phyloP scores from a whole-genome alignment of 441 rosid species.

The Breynia disticha region DNA sequence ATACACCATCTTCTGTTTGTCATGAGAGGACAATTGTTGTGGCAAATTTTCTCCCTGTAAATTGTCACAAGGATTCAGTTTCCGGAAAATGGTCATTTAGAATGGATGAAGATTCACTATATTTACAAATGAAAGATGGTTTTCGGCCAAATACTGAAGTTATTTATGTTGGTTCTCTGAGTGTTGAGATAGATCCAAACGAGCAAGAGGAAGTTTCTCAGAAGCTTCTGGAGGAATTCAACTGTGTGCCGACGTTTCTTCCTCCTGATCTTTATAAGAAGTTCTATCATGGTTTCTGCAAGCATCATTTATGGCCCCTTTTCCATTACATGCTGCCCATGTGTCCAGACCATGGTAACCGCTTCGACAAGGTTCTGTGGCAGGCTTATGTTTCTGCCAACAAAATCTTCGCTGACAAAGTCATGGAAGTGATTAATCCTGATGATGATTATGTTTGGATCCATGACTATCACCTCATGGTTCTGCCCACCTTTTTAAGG shows the following conservation, averaged over 20 bases:
- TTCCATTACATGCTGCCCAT: conserved; percentile 83
- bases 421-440: conserved; percentile 64
- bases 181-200: conserved; percentile 36
- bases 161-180: conserved; percentile 61
- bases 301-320: conserved; percentile 75
- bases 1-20: conserved; percentile 14
- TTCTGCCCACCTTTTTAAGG: conserved; percentile 73
- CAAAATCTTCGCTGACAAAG: conserved; percentile 62
- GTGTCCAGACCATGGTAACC: conserved; percentile 47
- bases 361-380: conserved; percentile 55
- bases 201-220: conserved; percentile 73
- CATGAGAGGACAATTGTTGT: conserved; percentile 50
- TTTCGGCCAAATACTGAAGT: conserved; percentile 40
- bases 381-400: conserved; percentile 66
- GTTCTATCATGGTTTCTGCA: conserved; percentile 61
- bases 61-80: conserved; percentile 37
- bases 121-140: conserved; percentile 59
- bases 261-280: conserved; percentile 46
- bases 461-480: conserved; percentile 79
- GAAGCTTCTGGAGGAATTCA: conserved; percentile 47
- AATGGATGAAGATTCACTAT: conserved; percentile 59
- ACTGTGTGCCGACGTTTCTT: conserved; percentile 66
- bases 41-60: conserved; percentile 58
- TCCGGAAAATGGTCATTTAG: conserved; percentile 52
- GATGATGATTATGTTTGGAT: conserved; percentile 72